phyloP scores from a whole-genome alignment of 2,329 filamentous ascomycete species.

The Cercospora janseana region DNA sequence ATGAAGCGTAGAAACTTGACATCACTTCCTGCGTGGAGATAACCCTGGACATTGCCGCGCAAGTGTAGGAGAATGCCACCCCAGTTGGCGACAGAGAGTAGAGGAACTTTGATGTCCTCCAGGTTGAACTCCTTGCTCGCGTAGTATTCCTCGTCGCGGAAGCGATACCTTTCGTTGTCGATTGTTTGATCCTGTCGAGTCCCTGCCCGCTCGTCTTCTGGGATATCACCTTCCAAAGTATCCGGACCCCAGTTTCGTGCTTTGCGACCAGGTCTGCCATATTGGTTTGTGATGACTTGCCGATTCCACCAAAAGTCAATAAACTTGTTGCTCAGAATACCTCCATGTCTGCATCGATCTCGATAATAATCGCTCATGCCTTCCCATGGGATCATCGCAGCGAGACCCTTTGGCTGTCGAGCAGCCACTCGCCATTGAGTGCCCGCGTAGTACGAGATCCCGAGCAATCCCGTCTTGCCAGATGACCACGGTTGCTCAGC shows the following conservation, averaged over 20 bases:
- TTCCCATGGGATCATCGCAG: slow-evolving; percentile 51
- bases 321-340: slow-evolving; percentile 40
- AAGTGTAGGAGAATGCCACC: slow-evolving; percentile 68
- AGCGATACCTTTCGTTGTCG: slow-evolving; percentile 53
- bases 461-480: slow-evolving; percentile 45
- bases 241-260: slow-evolving; percentile 53
- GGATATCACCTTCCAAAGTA: slow-evolving; percentile 59
- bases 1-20: slow-evolving; percentile 70
- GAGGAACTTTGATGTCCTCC: slow-evolving; percentile 64
- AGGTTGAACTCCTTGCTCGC: slow-evolving; percentile 64
- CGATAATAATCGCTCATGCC: slow-evolving; percentile 49
- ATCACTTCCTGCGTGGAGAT: slow-evolving; percentile 60
- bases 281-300: slow-evolving; percentile 67
- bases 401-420: slow-evolving; percentile 43
- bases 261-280: slow-evolving; percentile 51
- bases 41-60: slow-evolving; percentile 67
- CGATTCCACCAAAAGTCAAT: slow-evolving; percentile 67
- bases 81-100: slow-evolving; percentile 69
- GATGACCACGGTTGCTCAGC: slow-evolving; percentile 48
- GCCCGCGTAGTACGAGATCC: slow-evolving; percentile 47
- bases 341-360: slow-evolving; percentile 49
- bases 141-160: slow-evolving; percentile 64
- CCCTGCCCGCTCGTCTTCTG: slow-evolving; percentile 51
- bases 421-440: slow-evolving; percentile 45
- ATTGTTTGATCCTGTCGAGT: slow-evolving; percentile 46